These are phyloP conservation scores for Plasmodium malariae DNA, from an alignment of 169 alveolate species.

Conservation along the genomic window DNA sequence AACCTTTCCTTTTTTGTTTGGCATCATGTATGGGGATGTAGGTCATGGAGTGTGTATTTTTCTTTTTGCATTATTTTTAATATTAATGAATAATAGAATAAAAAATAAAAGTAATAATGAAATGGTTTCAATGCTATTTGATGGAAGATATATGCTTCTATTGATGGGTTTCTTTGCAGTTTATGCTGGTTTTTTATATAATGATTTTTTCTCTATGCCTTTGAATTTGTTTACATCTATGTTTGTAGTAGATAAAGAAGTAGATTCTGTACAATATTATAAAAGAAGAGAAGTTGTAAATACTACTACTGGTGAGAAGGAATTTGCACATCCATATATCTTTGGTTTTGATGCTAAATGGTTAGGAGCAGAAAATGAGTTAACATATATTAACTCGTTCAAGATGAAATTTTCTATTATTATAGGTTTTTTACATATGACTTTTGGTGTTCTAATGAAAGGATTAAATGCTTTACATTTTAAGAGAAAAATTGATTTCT, in stretches of 20 bases:
- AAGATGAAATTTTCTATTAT: constrained; percentile 99
- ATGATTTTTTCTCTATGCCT: constrained; percentile 98
- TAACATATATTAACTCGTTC: constrained; percentile 95
- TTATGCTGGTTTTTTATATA: constrained; percentile 97
- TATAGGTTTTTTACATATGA: constrained; percentile 95
- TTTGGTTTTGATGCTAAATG: constrained; percentile 99
- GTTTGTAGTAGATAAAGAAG: constrained; percentile 83
- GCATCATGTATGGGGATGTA: constrained; percentile 99
- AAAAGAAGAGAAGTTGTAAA: constrained; percentile 52
- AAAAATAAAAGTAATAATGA: constrained; percentile 85
- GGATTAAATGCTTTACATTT: constrained; percentile 95
- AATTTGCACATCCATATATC: constrained; percentile 90
- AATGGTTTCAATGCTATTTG: constrained; percentile 81
- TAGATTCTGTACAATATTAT: constrained; percentile 26
- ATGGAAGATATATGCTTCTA: constrained; percentile 94
- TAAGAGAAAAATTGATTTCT: constrained; percentile 91
- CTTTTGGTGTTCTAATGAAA: constrained; percentile 94
- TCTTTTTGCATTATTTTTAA: constrained; percentile 88
- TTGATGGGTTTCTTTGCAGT: constrained; percentile 97
- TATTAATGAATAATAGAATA: constrained; percentile 79
- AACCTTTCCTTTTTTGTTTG: constrained; percentile 99
- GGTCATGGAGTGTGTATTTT: constrained; percentile 97
- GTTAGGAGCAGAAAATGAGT: constrained; percentile 97
- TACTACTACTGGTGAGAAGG: constrained; percentile 48
- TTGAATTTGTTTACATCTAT: constrained; percentile 93